phyloP scores from a whole-genome alignment of 164 flowering plant genomes.

The Nymphaea colorata region DNA sequence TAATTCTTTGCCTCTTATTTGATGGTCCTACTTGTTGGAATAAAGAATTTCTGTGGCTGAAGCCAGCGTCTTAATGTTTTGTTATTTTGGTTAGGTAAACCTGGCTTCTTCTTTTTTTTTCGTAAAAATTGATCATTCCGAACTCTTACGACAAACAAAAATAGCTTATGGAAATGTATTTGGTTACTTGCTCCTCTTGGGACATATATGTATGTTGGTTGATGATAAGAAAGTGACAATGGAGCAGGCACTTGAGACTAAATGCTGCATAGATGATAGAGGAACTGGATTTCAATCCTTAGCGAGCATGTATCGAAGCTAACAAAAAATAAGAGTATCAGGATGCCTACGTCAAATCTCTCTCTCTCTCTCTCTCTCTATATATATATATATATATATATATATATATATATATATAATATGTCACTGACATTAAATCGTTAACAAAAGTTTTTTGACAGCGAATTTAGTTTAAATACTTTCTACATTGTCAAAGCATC shows the following conservation, averaged over 20 bases:
- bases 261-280: not conserved
- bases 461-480: too few species aligned
- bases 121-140: not conserved
- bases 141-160: not conserved
- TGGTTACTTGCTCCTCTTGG: not conserved
- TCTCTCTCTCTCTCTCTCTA: too few species aligned
- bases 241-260: not conserved
- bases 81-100: not conserved
- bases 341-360: too few species aligned
- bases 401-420: too few species aligned
- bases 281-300: not conserved
- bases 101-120: not conserved
- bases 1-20: not conserved
- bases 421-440: too few species aligned
- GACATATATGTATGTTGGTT: not conserved
- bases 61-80: not conserved
- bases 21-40: not conserved
- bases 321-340: too few species aligned
- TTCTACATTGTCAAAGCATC: too few species aligned
- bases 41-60: not conserved
- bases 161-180: not conserved
- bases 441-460: too few species aligned
- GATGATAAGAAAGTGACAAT: not conserved
- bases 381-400: too few species aligned
- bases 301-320: too few species aligned